These are phyloP conservation scores for Gilbertella persicaria DNA, from an alignment of 371 early-diverging fungal species.

Conservation along the genomic window DNA sequence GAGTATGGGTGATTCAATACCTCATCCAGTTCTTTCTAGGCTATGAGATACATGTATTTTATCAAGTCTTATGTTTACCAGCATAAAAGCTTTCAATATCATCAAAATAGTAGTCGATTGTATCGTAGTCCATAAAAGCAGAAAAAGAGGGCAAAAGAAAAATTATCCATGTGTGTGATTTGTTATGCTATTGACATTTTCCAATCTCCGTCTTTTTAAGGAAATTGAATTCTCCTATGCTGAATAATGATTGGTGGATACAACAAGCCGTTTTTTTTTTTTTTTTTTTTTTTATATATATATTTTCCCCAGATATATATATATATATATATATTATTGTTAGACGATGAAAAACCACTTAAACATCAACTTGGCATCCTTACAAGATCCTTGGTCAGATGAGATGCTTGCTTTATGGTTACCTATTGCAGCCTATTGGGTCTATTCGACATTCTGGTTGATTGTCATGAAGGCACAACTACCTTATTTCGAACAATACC, in stretches of 20 bases:
- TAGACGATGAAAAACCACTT: not conserved
- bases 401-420: slow-evolving; percentile 61
- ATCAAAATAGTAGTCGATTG: slow-evolving; percentile 51
- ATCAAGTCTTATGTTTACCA: slow-evolving; percentile 28
- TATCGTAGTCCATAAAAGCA: slow-evolving; percentile 27
- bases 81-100: slow-evolving; percentile 48
- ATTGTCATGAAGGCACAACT: slow-evolving; percentile 58
- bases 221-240: not conserved
- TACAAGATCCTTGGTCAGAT: slow-evolving; percentile 46
- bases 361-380: not conserved
- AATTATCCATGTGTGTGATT: slow-evolving; percentile 1
- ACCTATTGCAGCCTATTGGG: slow-evolving; percentile 72
- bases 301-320: too few species aligned
- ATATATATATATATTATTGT: too few species aligned
- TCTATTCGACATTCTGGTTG: slow-evolving; percentile 65
- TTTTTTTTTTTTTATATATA: too few species aligned
- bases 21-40: slow-evolving; percentile 49
- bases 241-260: too few species aligned
- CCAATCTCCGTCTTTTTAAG: not conserved
- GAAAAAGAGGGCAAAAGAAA: not conserved
- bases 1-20: slow-evolving; percentile 41
- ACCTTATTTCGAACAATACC: slow-evolving; percentile 71
- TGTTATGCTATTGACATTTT: too few species aligned
- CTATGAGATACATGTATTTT: not conserved
- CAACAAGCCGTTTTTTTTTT: too few species aligned